Percentiles rank a stretch among this genome's conserved stretches.
These are phyloP conservation scores for Aspergillus alliaceus DNA, from an alignment of 2,329 filamentous ascomycete species.

Conservation along the genomic window DNA sequence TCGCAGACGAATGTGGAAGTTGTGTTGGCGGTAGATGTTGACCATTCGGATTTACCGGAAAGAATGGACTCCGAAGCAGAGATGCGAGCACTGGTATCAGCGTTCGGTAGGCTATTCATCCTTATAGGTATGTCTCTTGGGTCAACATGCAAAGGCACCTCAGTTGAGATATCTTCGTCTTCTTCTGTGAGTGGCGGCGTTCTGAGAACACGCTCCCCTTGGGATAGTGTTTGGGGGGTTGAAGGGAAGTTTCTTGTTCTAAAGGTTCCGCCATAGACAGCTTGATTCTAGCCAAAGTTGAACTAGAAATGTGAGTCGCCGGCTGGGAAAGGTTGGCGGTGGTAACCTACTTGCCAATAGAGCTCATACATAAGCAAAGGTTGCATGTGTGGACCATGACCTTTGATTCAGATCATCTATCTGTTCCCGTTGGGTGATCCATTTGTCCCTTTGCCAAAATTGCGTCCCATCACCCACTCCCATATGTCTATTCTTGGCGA, in stretches of 20 bases:
- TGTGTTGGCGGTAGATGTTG: not conserved
- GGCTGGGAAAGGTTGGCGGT: not conserved
- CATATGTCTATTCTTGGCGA: conserved; percentile 21
- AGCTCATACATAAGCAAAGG: conserved; percentile 29
- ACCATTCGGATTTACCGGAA: not conserved
- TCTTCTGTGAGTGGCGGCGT: not conserved
- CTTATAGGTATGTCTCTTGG: not conserved
- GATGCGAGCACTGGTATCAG: not conserved
- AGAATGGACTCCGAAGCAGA: not conserved
- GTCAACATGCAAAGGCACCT: not conserved
- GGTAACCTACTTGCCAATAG: conserved; percentile 25
- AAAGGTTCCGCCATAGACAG: conserved; percentile 21
- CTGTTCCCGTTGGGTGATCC: conserved; percentile 25
- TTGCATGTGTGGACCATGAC: conserved; percentile 31
- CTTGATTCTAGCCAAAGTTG: conserved; percentile 24
- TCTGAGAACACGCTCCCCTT: not conserved
- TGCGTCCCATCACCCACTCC: conserved; percentile 22
- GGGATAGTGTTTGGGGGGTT: not conserved
- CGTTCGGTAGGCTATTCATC: not conserved
- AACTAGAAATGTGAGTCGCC: conserved; percentile 15
- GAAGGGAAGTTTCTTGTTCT: conserved; percentile 13
- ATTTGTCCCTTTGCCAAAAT: conserved; percentile 31
- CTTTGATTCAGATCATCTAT: conserved; percentile 29
- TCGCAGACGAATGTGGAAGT: not conserved
- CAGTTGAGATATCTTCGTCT: not conserved